phyloP scores from a whole-genome alignment of 1,284 basidiomycete genomes.

The Microbotryomycetes sp. region DNA sequence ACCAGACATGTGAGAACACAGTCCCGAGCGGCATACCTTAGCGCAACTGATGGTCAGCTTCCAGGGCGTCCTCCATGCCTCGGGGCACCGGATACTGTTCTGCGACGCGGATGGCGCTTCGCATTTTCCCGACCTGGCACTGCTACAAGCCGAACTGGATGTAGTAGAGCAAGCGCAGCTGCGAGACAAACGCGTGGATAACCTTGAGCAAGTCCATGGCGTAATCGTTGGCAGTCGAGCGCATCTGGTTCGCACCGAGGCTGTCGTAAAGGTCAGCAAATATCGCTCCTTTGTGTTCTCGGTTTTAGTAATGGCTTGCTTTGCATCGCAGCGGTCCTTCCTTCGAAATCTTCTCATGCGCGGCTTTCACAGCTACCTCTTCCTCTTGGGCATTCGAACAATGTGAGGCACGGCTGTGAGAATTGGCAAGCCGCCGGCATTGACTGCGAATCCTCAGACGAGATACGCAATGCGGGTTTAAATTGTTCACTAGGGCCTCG shows the following conservation, averaged over 20 bases:
- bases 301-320: no score
- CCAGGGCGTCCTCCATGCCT: conserved; percentile 62
- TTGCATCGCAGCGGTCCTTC: conserved; percentile 58
- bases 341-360: conserved; percentile 89
- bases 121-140: conserved; percentile 68
- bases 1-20: conserved; percentile 69
- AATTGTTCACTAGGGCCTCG: conserved; percentile 73
- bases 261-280: conserved; percentile 72
- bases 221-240: conserved; percentile 72
- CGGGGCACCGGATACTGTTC: conserved; percentile 74
- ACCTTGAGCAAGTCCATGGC: conserved; percentile 56
- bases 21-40: background rate
- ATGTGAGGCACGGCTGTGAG: conserved; percentile 48
- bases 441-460: background rate
- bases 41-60: background rate
- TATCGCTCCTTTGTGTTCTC: background rate
- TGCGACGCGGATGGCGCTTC: conserved; percentile 92
- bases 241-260: conserved; percentile 81
- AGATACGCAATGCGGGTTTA: conserved; percentile 96
- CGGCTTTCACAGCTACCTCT: conserved; percentile 72
- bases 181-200: conserved; percentile 31
- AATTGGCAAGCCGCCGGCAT: background rate
- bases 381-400: conserved; percentile 73
- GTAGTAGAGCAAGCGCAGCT: conserved; percentile 41
- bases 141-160: conserved; percentile 67